These are phyloP conservation scores for Neurospora terricola DNA, from an alignment of 495 filamentous ascomycete genomes.

Conservation along the genomic window DNA sequence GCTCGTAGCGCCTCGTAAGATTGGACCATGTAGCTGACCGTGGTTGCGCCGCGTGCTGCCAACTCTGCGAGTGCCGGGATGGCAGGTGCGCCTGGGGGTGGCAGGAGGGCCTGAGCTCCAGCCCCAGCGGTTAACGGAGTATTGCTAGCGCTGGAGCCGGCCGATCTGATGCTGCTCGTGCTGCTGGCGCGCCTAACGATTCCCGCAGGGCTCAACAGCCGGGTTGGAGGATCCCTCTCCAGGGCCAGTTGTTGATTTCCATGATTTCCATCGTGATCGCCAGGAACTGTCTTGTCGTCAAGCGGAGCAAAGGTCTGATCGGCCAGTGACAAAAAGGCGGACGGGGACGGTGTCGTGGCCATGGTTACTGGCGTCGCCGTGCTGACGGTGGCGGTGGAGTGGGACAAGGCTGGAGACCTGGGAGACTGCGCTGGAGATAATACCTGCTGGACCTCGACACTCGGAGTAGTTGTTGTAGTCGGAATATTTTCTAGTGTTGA, in stretches of 20 bases:
- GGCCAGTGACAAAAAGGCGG: background rate
- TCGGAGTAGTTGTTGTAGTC: background rate
- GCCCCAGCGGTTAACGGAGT: background rate
- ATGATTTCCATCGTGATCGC: background rate
- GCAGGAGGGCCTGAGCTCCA: background rate
- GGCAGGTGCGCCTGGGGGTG: background rate
- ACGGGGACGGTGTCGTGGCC: background rate
- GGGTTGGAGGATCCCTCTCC: background rate
- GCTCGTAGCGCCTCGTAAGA: slow-evolving; percentile 22
- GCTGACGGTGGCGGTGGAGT: background rate
- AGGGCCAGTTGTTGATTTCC: background rate
- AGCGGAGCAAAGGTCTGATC: background rate
- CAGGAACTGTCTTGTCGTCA: background rate
- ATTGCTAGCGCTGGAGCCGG: background rate
- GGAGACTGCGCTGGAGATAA: background rate
- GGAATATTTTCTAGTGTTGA: background rate
- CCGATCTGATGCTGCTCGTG: background rate
- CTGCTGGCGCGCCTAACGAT: background rate
- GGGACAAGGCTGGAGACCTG: background rate
- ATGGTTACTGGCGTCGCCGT: background rate
- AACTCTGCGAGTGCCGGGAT: background rate
- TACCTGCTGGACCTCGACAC: background rate
- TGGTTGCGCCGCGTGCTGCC: slow-evolving; percentile 9
- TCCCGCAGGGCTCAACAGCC: background rate
- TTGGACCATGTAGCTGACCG: slow-evolving; percentile 23